phyloP scores from a whole-genome alignment of 495 filamentous ascomycete genomes.

The Penicillium canariense region DNA sequence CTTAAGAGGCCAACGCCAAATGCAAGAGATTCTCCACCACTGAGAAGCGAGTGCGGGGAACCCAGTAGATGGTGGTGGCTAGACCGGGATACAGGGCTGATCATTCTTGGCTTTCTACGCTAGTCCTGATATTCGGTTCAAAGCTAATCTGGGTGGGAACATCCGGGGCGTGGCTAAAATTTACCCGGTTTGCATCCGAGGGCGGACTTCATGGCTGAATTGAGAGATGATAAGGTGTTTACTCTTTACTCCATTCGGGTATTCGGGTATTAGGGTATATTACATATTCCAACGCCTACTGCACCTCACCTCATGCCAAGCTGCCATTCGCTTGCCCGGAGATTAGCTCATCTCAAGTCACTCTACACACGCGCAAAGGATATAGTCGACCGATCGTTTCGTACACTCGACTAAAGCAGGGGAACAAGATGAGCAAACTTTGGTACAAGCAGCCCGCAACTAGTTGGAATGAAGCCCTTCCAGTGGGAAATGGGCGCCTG shows the following conservation, averaged over 20 bases:
- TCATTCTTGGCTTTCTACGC: neutral
- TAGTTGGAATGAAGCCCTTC: constrained; percentile 31
- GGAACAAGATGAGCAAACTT: constrained; percentile 26
- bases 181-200: constrained; percentile 9
- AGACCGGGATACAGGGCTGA: neutral
- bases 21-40: constrained; percentile 21
- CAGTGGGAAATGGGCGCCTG: constrained; percentile 53
- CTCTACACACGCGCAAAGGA: no score
- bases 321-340: no score
- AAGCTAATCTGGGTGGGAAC: constrained; percentile 1
- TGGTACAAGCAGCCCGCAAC: constrained; percentile 32
- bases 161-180: neutral
- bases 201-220: neutral
- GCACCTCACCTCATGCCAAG: no score
- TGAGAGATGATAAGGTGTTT: neutral
- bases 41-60: constrained; percentile 14
- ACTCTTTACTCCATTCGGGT: neutral
- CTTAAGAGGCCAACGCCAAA: neutral
- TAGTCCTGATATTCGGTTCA: neutral
- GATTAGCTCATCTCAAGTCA: no score
- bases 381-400: no score
- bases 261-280: no score
- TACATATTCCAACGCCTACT: no score
- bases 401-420: neutral
- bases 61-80: neutral